phyloP scores from a whole-genome alignment of 164 flowering plant species.

The Sedum album region DNA sequence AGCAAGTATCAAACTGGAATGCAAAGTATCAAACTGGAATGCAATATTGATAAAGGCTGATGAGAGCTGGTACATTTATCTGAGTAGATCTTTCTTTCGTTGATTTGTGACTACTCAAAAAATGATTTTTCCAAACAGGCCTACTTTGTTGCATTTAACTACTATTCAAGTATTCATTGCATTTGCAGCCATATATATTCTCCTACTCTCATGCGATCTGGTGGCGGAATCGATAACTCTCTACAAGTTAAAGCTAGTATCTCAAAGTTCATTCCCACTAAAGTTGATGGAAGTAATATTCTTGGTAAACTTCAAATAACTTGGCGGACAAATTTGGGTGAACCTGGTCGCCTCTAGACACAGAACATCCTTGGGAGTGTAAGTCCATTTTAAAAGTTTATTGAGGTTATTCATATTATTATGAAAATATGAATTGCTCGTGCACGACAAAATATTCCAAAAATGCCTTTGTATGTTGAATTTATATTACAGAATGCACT shows the following conservation, averaged over 20 bases:
- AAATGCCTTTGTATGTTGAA: neutral
- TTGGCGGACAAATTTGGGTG: constrained; percentile 98
- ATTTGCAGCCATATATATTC: constrained; percentile 55
- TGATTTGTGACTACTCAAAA: too few relatives aligned
- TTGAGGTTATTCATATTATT: too few relatives aligned
- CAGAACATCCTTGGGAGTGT: constrained; percentile 91
- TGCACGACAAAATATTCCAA: neutral
- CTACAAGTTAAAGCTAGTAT: constrained; percentile 55
- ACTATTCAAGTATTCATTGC: constrained; percentile 4
- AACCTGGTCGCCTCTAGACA: constrained; percentile 97
- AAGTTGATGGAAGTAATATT: constrained; percentile 67
- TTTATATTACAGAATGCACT: neutral
- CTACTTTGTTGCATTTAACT: too few relatives aligned
- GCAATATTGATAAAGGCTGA: constrained; percentile 56
- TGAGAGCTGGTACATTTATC: constrained; percentile 33
- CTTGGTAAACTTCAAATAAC: constrained; percentile 98
- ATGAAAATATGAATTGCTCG: neutral
- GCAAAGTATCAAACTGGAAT: too few relatives aligned
- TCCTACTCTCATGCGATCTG: constrained; percentile 73
- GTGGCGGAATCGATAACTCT: constrained; percentile 90
- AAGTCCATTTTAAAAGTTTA: constrained; percentile 22
- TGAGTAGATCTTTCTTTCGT: too few relatives aligned
- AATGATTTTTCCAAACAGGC: too few relatives aligned
- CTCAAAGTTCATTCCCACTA: constrained; percentile 44
- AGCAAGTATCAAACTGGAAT: constrained; percentile 64